These are phyloP conservation scores for Rhizophagus sp. DNA, from an alignment of 192 early-diverging fungal genomes.

Conservation along the genomic window DNA sequence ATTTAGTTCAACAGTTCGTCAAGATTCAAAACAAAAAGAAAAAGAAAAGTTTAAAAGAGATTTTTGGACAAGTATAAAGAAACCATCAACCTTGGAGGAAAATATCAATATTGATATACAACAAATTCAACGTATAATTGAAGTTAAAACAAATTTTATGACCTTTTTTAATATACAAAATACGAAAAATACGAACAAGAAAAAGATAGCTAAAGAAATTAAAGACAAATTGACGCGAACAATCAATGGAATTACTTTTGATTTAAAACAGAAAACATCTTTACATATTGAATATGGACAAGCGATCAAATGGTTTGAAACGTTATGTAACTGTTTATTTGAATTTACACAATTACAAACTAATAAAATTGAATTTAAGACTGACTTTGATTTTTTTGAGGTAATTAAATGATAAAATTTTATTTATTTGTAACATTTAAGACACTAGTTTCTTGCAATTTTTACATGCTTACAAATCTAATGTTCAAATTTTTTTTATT, in stretches of 20 bases:
- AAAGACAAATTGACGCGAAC: not conserved
- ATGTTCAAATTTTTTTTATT: not conserved
- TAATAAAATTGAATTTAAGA: not conserved
- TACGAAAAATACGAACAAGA: not conserved
- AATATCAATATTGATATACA: not conserved
- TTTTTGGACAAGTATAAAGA: not conserved
- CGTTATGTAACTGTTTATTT: not conserved
- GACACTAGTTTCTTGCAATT: too few species aligned
- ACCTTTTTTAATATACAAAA: too few species aligned
- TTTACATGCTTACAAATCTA: too few species aligned
- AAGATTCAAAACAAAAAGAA: not conserved
- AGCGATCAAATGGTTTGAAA: not conserved
- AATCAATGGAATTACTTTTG: not conserved
- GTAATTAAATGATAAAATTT: not conserved
- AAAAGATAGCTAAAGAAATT: not conserved
- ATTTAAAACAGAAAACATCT: not conserved
- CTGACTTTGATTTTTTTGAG: not conserved
- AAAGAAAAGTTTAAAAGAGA: slow-evolving; percentile 2
- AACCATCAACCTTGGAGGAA: not conserved
- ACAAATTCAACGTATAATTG: not conserved
- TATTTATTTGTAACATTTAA: too few species aligned
- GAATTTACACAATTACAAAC: not conserved
- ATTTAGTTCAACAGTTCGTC: not conserved
- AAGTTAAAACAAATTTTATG: not conserved
- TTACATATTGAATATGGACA: not conserved